Base-by-base conservation (phyloP, 352 stramenopile species). In the Pythium vanterpoolii region DNA sequence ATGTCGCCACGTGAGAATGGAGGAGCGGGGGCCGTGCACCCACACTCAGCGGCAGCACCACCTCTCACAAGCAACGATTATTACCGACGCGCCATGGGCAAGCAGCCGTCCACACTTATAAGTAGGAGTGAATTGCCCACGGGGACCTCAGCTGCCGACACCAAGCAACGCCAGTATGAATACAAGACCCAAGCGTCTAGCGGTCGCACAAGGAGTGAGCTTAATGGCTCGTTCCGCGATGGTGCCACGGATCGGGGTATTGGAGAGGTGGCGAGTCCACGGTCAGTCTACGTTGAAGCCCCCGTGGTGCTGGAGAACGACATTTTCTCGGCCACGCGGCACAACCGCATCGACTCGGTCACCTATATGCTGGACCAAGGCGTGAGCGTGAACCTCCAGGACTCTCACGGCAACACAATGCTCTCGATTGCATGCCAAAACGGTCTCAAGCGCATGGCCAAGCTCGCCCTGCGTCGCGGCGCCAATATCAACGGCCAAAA, bases 381-480 rank as follows among this genome's bases (percentile, higher is more conserved):
- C n/a, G 56, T 95, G 39, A 71, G 78, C 4, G 79, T 92, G 16
- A 90, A 96, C 63, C 77, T 81, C 8, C 64, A 77, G 24, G 88
- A 97, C 53, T 47, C 59, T 18, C 78, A 89, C 43, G 89, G 88
- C 26, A 97, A 96, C 71, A 96, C 86, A 30, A 66, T 97, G 30
- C 73, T 96, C 36, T 79, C 75, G 36, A 89, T 96, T 38, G 86
- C 87, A 21, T 97, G 89, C 51, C 89, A 97, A 66, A 96, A 97
- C 68, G 90, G 90, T 44, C 83, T 96, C 62, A 97, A 96, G 69
- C 81, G 86, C 44, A 90, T 95, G 56, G 79, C 72, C 49, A 96
- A 97, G 69, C 73, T 93, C 38, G 82, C 86, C 26, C 69, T 97
- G 26, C 80, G 87, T 23, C 70, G 80, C 39, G 89, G 87, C 23